A percentile compares a stretch with the other conserved stretches of the same genome.
Conservation (phyloP, 1,139 yeast genomes). For the Eremothecium cymbalariae region DNA sequence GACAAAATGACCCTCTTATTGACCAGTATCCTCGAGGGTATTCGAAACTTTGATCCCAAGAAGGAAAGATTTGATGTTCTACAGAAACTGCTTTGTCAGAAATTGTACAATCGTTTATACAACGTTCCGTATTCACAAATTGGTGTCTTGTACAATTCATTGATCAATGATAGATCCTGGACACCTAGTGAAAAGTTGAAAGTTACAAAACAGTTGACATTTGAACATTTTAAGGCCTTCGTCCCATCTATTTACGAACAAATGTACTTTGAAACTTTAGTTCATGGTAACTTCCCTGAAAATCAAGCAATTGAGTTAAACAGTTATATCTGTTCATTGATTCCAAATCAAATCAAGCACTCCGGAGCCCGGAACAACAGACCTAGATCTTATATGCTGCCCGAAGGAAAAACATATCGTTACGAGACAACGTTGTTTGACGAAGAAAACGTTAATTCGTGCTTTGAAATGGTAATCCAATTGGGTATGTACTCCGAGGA, state of each 20-base stretch:
- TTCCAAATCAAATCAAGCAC: slow-evolving; percentile 20
- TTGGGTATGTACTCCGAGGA: slow-evolving; percentile 42
- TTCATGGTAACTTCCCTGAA: slow-evolving; percentile 68
- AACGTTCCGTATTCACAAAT: slow-evolving; percentile 71
- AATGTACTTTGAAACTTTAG: slow-evolving; percentile 54
- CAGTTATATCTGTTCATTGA: slow-evolving; percentile 33
- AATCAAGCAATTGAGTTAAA: slow-evolving; percentile 48
- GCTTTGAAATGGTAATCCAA: slow-evolving; percentile 73
- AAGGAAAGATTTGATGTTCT: slow-evolving; percentile 55
- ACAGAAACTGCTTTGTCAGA: slow-evolving; percentile 56
- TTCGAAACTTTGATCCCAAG: slow-evolving; percentile 47
- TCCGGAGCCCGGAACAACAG: slow-evolving; percentile 35
- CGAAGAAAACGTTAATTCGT: slow-evolving; percentile 68
- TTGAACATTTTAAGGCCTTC: slow-evolving; percentile 44
- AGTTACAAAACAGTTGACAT: slow-evolving; percentile 42
- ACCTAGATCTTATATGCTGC: slow-evolving; percentile 45
- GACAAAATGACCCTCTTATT: slow-evolving; percentile 65
- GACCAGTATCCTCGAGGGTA: slow-evolving; percentile 47
- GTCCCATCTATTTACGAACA: slow-evolving; percentile 40
- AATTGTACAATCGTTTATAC: slow-evolving; percentile 61
- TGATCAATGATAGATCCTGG: slow-evolving; percentile 68
- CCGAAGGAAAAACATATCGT: slow-evolving; percentile 38
- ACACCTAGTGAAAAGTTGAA: slow-evolving; percentile 51
- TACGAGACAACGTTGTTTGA: slow-evolving; percentile 53
- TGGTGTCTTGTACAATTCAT: slow-evolving; percentile 49